A percentile compares a stretch with the other conserved stretches of the same genome.
These are phyloP conservation scores for Xylaria hypoxylon DNA, from an alignment of 2,329 filamentous ascomycete genomes.

Conservation along the genomic window DNA sequence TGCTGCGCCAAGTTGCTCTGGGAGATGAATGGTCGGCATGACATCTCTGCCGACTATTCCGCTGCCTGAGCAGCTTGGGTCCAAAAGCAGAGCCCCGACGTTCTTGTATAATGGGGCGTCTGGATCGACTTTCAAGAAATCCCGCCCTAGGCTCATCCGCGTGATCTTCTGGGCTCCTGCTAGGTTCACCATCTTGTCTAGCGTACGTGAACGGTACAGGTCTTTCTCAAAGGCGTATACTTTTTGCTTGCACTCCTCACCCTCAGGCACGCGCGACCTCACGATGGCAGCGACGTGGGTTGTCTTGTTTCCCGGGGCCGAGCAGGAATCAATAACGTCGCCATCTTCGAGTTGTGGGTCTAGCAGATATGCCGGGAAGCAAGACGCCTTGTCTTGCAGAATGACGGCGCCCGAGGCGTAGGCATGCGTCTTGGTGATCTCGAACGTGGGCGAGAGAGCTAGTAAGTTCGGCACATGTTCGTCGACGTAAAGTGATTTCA, in stretches of 20 bases:
- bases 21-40: constrained; percentile 74
- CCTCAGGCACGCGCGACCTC: constrained; percentile 56
- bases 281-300: constrained; percentile 89
- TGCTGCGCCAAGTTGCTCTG: constrained; percentile 50
- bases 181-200: constrained; percentile 85
- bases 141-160: constrained; percentile 76
- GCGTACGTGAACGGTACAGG: constrained; percentile 73
- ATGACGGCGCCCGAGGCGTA: constrained; percentile 85
- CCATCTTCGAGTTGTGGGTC: constrained; percentile 75
- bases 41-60: constrained; percentile 93
- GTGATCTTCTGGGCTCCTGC: constrained; percentile 78
- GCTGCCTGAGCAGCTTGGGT: constrained; percentile 95
- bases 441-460: constrained; percentile 77
- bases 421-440: constrained; percentile 78
- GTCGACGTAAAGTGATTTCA: constrained; percentile 76
- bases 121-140: constrained; percentile 84
- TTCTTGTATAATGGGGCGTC: constrained; percentile 67
- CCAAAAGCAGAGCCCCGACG: constrained; percentile 87
- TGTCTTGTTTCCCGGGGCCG: constrained; percentile 97
- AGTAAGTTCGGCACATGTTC: constrained; percentile 84
- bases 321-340: constrained; percentile 90
- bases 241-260: constrained; percentile 50
- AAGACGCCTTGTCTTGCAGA: constrained; percentile 95
- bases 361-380: constrained; percentile 91
- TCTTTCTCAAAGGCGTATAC: constrained; percentile 89